Conservation (phyloP, 148 eudicot genomes). For the Rhododendron williamsianum region DNA sequence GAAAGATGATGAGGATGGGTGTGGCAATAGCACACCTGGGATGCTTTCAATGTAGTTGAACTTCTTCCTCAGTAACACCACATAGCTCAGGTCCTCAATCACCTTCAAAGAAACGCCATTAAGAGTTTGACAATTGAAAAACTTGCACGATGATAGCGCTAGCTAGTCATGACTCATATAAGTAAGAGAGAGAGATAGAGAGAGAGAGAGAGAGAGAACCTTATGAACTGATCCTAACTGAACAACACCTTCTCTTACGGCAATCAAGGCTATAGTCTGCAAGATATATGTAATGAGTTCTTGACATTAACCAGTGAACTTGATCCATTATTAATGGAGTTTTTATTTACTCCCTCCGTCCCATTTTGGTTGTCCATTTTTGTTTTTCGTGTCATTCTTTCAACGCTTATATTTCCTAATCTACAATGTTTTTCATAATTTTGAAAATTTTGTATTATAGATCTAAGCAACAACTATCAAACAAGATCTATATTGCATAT, state of each 20-base stretch:
- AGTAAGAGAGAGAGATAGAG: conserved; percentile 15
- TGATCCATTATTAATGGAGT: neutral
- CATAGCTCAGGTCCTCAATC: conserved; percentile 82
- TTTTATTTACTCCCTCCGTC: neutral
- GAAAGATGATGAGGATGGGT: conserved; percentile 75
- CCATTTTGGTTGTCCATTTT: too few species aligned
- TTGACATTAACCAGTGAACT: neutral
- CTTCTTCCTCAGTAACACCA: conserved; percentile 83
- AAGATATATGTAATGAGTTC: conserved; percentile 15
- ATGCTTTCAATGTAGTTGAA: conserved; percentile 89
- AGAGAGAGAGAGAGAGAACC: conserved; percentile 31
- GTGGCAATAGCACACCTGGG: conserved; percentile 91
- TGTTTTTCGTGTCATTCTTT: too few species aligned
- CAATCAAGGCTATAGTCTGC: conserved; percentile 97
- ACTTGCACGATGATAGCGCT: neutral
- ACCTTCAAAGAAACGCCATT: conserved; percentile 27
- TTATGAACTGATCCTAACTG: conserved; percentile 84
- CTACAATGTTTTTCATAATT: too few species aligned
- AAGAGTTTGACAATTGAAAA: neutral
- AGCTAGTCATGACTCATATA: neutral
- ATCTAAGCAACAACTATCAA: too few species aligned
- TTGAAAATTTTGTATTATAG: too few species aligned
- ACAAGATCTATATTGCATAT: too few species aligned
- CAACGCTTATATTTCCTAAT: too few species aligned
- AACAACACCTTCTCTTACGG: conserved; percentile 95